Conservation (phyloP, 768 basidiomycete species). For the Kwoniella sp. region DNA sequence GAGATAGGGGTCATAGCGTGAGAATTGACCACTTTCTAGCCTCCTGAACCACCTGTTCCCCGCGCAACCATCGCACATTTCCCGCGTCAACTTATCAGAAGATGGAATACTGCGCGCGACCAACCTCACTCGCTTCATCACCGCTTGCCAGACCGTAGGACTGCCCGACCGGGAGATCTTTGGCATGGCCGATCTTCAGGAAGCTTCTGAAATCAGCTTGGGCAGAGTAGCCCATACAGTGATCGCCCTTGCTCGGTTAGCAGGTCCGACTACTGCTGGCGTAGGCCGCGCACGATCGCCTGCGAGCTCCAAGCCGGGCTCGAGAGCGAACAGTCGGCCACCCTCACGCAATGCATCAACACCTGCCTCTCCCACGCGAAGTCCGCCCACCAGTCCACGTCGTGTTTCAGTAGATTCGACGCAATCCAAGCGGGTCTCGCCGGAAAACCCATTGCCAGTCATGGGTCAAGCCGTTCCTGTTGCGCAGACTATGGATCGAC, state of each 20-base stretch:
- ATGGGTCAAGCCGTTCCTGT: not conserved
- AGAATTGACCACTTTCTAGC: constrained; percentile 8
- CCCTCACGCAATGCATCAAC: constrained; percentile 14
- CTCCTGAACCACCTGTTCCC: constrained; percentile 44
- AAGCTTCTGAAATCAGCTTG: constrained; percentile 67
- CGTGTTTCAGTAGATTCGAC: not conserved
- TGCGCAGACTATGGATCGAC: constrained; percentile 14
- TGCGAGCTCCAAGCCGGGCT: constrained; percentile 4
- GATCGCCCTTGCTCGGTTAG: constrained; percentile 67
- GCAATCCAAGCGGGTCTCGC: constrained; percentile 1
- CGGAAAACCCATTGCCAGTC: not conserved
- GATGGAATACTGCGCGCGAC: constrained; percentile 54
- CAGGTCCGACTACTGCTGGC: constrained; percentile 57
- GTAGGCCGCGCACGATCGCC: constrained; percentile 2
- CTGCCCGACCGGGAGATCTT: constrained; percentile 66
- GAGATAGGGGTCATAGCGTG: constrained; percentile 12
- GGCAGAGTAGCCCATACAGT: constrained; percentile 73
- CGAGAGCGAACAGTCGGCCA: constrained; percentile 18
- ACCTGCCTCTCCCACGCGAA: constrained; percentile 1
- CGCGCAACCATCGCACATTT: constrained; percentile 36
- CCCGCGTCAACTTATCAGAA: constrained; percentile 40
- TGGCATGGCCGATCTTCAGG: constrained; percentile 70
- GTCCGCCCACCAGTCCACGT: constrained; percentile 12
- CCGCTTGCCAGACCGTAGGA: constrained; percentile 68
- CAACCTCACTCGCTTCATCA: constrained; percentile 64